Percentiles rank a stretch among this genome's conserved stretches.
These are phyloP conservation scores for Wickerhamomyces hampshirensis DNA, from an alignment of 805 yeast species.

Conservation along the genomic window DNA sequence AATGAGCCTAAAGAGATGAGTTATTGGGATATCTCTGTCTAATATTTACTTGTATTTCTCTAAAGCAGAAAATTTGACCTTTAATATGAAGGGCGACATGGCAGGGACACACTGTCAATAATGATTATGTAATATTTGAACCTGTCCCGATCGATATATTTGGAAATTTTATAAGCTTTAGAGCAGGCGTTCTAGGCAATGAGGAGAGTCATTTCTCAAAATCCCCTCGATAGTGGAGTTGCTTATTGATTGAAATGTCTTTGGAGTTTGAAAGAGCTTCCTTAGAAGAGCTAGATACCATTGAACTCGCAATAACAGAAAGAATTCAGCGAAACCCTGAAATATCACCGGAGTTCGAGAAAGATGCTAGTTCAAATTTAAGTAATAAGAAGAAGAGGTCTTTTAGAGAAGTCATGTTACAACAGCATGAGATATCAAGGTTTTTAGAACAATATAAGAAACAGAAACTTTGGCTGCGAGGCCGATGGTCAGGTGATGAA, in stretches of 20 bases:
- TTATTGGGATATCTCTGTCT: background rate
- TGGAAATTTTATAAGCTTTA: too few species aligned
- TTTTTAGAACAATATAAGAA: slow-evolving; percentile 44
- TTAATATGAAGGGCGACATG: background rate
- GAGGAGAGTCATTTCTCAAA: too few species aligned
- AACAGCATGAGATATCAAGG: slow-evolving; percentile 60
- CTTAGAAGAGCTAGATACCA: slow-evolving; percentile 63
- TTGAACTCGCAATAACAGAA: slow-evolving; percentile 61
- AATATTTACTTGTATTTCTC: background rate
- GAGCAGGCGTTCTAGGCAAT: too few species aligned
- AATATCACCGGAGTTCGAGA: slow-evolving; percentile 34
- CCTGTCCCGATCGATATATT: too few species aligned
- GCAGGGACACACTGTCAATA: too few species aligned
- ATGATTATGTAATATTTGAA: background rate
- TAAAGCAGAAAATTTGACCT: background rate
- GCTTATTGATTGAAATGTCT: slow-evolving; percentile 16
- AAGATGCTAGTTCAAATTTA: slow-evolving; percentile 26
- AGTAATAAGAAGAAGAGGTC: slow-evolving; percentile 32
- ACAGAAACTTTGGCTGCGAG: slow-evolving; percentile 12
- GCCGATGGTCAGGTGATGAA: background rate
- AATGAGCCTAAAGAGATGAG: too few species aligned
- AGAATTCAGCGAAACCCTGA: slow-evolving; percentile 61
- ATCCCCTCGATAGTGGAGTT: too few species aligned
- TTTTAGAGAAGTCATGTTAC: slow-evolving; percentile 46
- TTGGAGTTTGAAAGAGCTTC: slow-evolving; percentile 35